These are phyloP conservation scores for Malus sylvestris DNA, from an alignment of 306 rosid genomes.

Conservation along the genomic window DNA sequence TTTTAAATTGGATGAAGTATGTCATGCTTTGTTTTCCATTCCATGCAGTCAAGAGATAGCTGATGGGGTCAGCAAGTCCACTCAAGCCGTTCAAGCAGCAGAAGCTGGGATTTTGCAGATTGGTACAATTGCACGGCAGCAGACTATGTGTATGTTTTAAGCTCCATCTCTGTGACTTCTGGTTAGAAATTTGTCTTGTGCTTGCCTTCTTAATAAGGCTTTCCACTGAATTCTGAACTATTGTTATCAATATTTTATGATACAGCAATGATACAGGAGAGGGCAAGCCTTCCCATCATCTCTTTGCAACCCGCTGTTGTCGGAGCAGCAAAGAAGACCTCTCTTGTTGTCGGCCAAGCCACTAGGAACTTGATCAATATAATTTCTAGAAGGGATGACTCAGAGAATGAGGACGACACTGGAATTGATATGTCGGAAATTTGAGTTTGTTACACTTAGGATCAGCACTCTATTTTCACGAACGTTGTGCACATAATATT, in stretches of 20 bases:
- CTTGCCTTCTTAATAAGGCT: background rate
- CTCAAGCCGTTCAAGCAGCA: conserved; percentile 89
- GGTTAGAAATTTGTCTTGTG: background rate
- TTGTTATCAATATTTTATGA: background rate
- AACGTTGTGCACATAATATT: background rate
- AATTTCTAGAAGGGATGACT: conserved; percentile 53
- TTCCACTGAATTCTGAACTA: background rate
- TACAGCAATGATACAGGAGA: conserved; percentile 88
- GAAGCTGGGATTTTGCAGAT: conserved; percentile 81
- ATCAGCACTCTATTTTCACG: background rate
- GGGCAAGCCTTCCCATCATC: conserved; percentile 78
- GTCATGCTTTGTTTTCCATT: background rate
- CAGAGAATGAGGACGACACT: conserved; percentile 29
- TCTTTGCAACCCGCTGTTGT: conserved; percentile 75
- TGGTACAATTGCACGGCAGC: conserved; percentile 69
- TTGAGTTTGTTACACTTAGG: conserved; percentile 1
- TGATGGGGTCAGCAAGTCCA: conserved; percentile 80
- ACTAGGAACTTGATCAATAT: conserved; percentile 63
- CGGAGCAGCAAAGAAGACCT: conserved; percentile 90
- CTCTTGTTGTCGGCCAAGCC: conserved; percentile 74
- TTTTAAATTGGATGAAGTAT: background rate
- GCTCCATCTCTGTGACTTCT: background rate
- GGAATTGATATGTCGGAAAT: conserved; percentile 44
- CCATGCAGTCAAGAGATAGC: conserved; percentile 74
- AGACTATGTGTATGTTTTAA: conserved; percentile 66